Evolutionary conservation across 768 basidiomycete species (phyloP).

Genomic region (Boletus sp.): DNA sequence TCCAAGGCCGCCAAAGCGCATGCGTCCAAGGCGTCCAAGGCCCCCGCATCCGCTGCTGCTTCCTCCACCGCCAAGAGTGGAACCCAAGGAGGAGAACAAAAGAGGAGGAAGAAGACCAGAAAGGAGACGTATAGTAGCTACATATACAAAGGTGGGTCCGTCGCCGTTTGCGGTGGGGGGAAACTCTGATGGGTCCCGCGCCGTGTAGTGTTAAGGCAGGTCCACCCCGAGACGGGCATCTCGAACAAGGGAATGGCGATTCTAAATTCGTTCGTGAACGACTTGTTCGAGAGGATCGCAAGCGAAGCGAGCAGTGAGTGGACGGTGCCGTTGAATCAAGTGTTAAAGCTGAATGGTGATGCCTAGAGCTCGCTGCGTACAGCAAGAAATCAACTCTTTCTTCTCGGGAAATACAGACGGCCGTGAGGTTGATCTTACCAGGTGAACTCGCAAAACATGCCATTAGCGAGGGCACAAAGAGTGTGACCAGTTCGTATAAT

Average conservation of each 20-base stretch:
- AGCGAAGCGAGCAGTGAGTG: conserved; percentile 48
- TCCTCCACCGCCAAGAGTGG: conserved; percentile 19
- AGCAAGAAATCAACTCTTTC: conserved; percentile 74
- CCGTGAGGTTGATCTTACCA: conserved; percentile 66
- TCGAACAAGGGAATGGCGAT: conserved; percentile 64
- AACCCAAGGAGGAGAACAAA: conserved; percentile 36
- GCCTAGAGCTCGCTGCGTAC: conserved; percentile 58
- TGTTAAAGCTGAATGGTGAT: neutral
- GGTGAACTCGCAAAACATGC: conserved; percentile 74
- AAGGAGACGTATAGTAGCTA: conserved; percentile 64
- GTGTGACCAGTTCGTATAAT: conserved; percentile 43
- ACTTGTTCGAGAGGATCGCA: conserved; percentile 59
- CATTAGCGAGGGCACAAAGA: conserved; percentile 71
- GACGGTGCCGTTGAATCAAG: neutral
- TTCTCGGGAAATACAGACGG: conserved; percentile 68
- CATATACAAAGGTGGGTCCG: conserved; percentile 52
- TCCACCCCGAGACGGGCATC: conserved; percentile 73
- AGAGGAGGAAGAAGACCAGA: conserved; percentile 53
- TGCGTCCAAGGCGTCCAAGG: conserved; percentile 50
- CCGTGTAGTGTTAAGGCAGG: conserved; percentile 55
- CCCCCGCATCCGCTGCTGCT: conserved; percentile 44
- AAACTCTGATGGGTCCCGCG: neutral
- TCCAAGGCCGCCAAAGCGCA: conserved; percentile 32
- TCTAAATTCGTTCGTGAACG: conserved; percentile 61
- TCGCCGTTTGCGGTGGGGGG: neutral